Evolutionary conservation across 2,329 filamentous ascomycete genomes (phyloP).

Genomic region (Dactylellina sp.): DNA sequence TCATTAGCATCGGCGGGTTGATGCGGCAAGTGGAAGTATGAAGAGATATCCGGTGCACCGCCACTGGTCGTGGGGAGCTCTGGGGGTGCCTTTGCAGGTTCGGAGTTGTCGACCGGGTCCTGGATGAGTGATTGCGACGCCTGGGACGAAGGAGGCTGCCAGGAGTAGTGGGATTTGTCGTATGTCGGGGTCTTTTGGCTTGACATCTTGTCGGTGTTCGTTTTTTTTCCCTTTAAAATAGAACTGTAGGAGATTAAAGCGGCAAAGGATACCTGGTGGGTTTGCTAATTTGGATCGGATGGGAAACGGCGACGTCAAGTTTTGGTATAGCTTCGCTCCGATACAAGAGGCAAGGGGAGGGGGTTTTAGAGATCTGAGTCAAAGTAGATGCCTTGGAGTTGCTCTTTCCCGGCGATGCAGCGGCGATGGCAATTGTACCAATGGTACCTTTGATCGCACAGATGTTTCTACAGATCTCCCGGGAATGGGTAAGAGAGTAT

Average conservation of each 20-base stretch:
- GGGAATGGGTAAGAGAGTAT: too few species aligned
- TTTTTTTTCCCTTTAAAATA: slow-evolving; percentile 1
- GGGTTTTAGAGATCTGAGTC: slow-evolving; percentile 38
- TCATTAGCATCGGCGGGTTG: slow-evolving; percentile 40
- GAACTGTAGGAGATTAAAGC: slow-evolving; percentile 11
- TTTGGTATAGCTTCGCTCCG: slow-evolving; percentile 38
- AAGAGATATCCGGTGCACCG: slow-evolving; percentile 13
- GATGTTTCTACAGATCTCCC: too few species aligned
- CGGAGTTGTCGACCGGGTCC: slow-evolving; percentile 4
- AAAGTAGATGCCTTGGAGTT: slow-evolving; percentile 45
- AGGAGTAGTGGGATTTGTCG: slow-evolving; percentile 58
- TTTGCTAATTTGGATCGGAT: neutral
- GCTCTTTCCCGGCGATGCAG: neutral
- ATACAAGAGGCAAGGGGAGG: slow-evolving; percentile 2
- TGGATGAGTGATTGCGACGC: slow-evolving; percentile 58
- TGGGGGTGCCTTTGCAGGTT: slow-evolving; percentile 1
- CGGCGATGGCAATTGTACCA: too few species aligned
- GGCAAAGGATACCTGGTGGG: slow-evolving; percentile 2
- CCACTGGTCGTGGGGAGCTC: slow-evolving; percentile 8
- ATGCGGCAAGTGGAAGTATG: slow-evolving; percentile 42
- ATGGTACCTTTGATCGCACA: too few species aligned
- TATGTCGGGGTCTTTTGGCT: slow-evolving; percentile 40
- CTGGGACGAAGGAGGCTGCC: slow-evolving; percentile 57
- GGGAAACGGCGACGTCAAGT: slow-evolving; percentile 36
- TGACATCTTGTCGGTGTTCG: slow-evolving; percentile 29